These are phyloP conservation scores for Lipomyces kockii DNA, from an alignment of 805 yeast genomes.

Conservation along the genomic window DNA sequence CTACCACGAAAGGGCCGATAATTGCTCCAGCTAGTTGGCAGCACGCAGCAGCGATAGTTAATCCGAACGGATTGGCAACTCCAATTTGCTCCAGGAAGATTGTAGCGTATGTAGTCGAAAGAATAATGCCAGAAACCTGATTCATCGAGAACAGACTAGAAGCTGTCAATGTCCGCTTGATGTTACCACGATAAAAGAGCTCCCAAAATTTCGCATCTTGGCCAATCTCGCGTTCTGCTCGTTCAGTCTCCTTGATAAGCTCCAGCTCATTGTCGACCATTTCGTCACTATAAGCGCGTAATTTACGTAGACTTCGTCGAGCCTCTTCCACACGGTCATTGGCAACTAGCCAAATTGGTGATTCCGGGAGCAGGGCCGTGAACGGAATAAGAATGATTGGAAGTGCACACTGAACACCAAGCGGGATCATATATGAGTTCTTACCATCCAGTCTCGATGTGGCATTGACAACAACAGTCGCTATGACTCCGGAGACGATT, in stretches of 20 bases:
- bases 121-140: constrained; percentile 13
- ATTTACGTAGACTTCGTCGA: background rate
- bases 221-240: constrained; percentile 7
- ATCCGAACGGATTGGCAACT: constrained; percentile 10
- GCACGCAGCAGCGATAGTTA: constrained; percentile 13
- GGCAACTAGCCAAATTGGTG: constrained; percentile 10
- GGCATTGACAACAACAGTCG: constrained; percentile 15
- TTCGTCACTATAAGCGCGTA: constrained; percentile 7
- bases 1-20: constrained; percentile 14
- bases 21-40: constrained; percentile 15
- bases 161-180: constrained; percentile 13
- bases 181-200: constrained; percentile 5
- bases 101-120: constrained; percentile 16
- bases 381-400: constrained; percentile 12
- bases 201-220: constrained; percentile 6
- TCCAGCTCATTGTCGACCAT: background rate
- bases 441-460: background rate
- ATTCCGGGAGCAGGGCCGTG: constrained; percentile 5
- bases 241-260: no score
- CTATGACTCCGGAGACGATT: constrained; percentile 10
- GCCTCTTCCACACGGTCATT: constrained; percentile 1
- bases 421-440: constrained; percentile 8
- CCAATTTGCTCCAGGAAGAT: constrained; percentile 14
- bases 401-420: constrained; percentile 14
- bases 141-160: constrained; percentile 8